These are phyloP conservation scores for Crithidia expoeki DNA, from an alignment of 208 protist species.

Conservation along the genomic window DNA sequence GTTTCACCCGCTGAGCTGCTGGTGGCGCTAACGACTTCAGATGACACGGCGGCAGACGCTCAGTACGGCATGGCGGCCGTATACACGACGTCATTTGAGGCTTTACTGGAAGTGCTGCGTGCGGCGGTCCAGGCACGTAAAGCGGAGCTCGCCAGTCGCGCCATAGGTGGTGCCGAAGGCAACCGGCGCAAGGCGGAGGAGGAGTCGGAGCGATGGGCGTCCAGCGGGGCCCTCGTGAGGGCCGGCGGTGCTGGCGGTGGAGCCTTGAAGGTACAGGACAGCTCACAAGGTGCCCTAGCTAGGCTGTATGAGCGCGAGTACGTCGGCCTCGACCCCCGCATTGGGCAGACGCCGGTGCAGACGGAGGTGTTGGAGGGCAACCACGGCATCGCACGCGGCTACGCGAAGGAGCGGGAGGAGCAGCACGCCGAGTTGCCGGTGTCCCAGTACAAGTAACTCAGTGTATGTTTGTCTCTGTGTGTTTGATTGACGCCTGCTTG, in stretches of 20 bases:
- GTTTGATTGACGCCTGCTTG: too few species aligned
- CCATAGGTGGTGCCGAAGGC: constrained; percentile 2
- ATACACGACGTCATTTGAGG: constrained; percentile 71
- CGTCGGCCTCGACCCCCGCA: constrained; percentile 73
- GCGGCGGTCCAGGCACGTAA: constrained; percentile 11
- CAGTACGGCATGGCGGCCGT: constrained; percentile 62
- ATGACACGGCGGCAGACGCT: constrained; percentile 26
- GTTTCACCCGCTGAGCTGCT: constrained; percentile 90
- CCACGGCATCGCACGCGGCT: constrained; percentile 84
- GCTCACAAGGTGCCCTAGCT: constrained; percentile 51
- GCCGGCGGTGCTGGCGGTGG: constrained; percentile 23
- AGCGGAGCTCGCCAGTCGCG: not conserved
- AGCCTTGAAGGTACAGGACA: constrained; percentile 25
- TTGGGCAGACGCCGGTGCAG: constrained; percentile 83
- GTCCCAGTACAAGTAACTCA: constrained; percentile 6
- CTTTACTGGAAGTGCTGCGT: constrained; percentile 38
- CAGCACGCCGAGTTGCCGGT: constrained; percentile 14
- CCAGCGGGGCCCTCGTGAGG: constrained; percentile 26
- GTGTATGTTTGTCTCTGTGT: too few species aligned
- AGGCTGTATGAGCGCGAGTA: constrained; percentile 76
- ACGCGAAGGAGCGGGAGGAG: constrained; percentile 54
- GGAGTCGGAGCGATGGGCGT: constrained; percentile 22
- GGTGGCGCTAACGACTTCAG: constrained; percentile 57
- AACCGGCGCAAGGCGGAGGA: not conserved
- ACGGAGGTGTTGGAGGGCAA: constrained; percentile 61